Conservation (phyloP, 345 rosid species). For the Ricinus communis region DNA sequence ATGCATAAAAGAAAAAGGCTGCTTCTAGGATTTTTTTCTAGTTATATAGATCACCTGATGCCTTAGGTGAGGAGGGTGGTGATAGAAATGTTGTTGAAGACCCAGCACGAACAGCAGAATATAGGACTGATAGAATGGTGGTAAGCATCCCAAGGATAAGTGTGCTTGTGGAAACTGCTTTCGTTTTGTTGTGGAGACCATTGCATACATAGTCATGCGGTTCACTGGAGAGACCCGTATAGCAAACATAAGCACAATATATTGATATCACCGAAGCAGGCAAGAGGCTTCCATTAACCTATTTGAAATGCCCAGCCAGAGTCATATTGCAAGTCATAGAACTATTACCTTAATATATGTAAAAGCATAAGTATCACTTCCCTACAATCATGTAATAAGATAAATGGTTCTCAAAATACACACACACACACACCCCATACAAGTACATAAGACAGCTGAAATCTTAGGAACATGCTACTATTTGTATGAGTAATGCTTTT, state of each 20-base stretch:
- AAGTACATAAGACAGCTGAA: background rate
- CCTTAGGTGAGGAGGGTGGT: conserved; percentile 85
- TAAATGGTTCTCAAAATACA: too few species aligned
- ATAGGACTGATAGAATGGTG: conserved; percentile 80
- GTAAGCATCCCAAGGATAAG: conserved; percentile 91
- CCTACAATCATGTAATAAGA: background rate
- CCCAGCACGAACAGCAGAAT: conserved; percentile 94
- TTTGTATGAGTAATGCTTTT: background rate
- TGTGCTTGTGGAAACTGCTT: conserved; percentile 72
- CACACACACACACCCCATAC: too few species aligned
- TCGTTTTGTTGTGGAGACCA: conserved; percentile 75
- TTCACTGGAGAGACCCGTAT: conserved; percentile 93
- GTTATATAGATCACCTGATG: conserved; percentile 45
- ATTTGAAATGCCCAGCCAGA: conserved; percentile 25
- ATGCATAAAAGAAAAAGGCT: background rate
- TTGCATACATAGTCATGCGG: conserved; percentile 91
- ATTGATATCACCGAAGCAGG: conserved; percentile 91
- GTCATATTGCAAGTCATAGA: conserved; percentile 2
- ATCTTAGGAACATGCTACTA: background rate
- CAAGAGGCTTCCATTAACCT: conserved; percentile 96
- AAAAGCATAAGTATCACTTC: background rate
- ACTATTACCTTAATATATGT: too few species aligned
- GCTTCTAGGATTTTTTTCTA: background rate
- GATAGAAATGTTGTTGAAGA: conserved; percentile 82
- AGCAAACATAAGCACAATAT: conserved; percentile 94